These are phyloP conservation scores for Alternaria brassicae DNA, from an alignment of 2,329 filamentous ascomycete genomes.

Conservation along the genomic window DNA sequence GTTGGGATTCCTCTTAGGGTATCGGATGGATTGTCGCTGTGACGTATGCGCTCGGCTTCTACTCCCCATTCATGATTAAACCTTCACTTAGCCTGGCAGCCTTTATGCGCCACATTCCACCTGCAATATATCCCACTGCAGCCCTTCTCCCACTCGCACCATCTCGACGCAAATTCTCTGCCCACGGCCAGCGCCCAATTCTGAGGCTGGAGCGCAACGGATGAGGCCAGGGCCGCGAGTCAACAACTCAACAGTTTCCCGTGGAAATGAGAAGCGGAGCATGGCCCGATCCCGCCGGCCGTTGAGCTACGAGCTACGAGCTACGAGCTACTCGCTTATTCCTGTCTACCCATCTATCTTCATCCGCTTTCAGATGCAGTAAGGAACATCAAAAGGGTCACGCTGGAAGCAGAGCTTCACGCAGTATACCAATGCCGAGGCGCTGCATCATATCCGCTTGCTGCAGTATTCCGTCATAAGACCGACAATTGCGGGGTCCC, in stretches of 20 bases:
- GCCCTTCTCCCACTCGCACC: not conserved
- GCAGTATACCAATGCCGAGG: conserved; percentile 12
- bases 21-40: conserved; percentile 14
- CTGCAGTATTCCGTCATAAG: conserved; percentile 27
- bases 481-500: conserved; percentile 28
- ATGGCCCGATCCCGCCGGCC: conserved; percentile 18
- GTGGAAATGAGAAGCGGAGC: conserved; percentile 34
- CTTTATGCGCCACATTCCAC: not conserved
- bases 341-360: not conserved
- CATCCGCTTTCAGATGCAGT: conserved; percentile 3
- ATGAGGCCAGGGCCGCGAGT: conserved; percentile 27
- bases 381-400: not conserved
- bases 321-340: conserved; percentile 13
- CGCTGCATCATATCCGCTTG: conserved; percentile 12
- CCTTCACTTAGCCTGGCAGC: not conserved
- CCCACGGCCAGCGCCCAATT: conserved; percentile 8
- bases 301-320: too few species aligned
- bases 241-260: conserved; percentile 38
- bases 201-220: conserved; percentile 22
- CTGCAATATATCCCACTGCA: not conserved
- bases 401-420: not conserved
- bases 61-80: conserved; percentile 1
- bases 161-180: not conserved
- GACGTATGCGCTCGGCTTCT: conserved; percentile 26
- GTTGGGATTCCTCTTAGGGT: conserved; percentile 19